Evolutionary conservation across 73 alveolate species (phyloP), one percentile per base, ranked within the genome.

Genomic region (Paramecium pentaurelia): DNA sequence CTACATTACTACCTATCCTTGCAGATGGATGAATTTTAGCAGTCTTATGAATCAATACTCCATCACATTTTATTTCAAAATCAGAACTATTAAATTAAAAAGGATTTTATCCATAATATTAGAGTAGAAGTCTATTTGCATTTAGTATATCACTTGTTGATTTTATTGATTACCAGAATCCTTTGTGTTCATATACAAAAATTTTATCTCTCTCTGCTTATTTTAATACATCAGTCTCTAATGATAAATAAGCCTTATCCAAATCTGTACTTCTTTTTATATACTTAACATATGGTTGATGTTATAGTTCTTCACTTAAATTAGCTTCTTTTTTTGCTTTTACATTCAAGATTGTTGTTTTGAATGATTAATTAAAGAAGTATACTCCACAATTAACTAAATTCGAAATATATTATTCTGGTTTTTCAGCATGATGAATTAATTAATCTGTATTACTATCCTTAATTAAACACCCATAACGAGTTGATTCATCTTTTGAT

Each of bases 1-100:
- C 96, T 11, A 97, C 99, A 93, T 98, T 95, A 18, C 99, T 99
- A 1, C 99, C 99, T n/a, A 98, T 94, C 60, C 27, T 71, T 9
- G 99, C 98, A 11, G 98, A 27, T 8, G 96, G 96, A 60, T 87
- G 92, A 14, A 92, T 27, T 44, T 88, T 92, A 8, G 95, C 98
- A 92, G 91, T 80, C 28, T 88, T 86, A 68, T 94, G 96, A 83
- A 94, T 68, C 34, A 95, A 93, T 49, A 95, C 98, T 64, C 77
- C 54, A 18, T 80, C 58, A 32, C 28, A 30, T 28, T 80, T 22
- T 25, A 80, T 22, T 80, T 80, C 71, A 49, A 8, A 80, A 20
- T 40, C 77, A 25, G 51, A 5, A 80, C 49, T 80, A 4, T 20
- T 9, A 8, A 32, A 80, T 38, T 20, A 11, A 7, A 44, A 27